Conservation (phyloP, 345 rosid species). For the Kandelia obovata region DNA sequence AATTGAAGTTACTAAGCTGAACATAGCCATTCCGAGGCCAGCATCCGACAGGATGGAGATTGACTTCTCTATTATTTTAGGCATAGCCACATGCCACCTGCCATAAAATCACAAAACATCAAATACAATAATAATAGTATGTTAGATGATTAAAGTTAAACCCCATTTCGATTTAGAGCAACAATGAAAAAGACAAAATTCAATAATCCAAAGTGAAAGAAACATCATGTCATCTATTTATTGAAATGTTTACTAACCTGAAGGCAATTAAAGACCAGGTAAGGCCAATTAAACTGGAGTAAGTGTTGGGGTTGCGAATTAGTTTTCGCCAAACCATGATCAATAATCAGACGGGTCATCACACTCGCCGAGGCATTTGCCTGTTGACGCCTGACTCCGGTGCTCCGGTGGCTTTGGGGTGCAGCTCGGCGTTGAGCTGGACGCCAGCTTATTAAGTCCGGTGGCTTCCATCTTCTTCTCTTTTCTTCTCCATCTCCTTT, state of each 20-base stretch:
- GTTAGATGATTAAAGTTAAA: neutral
- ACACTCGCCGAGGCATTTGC: slow-evolving; percentile 37
- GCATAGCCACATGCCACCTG: slow-evolving; percentile 36
- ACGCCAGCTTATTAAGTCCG: slow-evolving; percentile 52
- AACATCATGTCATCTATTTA: neutral
- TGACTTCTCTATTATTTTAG: slow-evolving; percentile 24
- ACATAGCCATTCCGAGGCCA: slow-evolving; percentile 41
- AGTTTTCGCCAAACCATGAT: slow-evolving; percentile 39
- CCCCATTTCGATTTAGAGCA: neutral
- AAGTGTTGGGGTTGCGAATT: slow-evolving; percentile 35
- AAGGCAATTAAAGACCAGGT: slow-evolving; percentile 26
- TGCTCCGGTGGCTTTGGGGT: slow-evolving; percentile 40
- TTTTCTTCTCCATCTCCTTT: slow-evolving; percentile 42
- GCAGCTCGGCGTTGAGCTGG: slow-evolving; percentile 62
- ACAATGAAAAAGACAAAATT: neutral
- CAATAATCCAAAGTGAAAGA: neutral
- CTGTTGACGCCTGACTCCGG: slow-evolving; percentile 24
- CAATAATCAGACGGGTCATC: slow-evolving; percentile 33
- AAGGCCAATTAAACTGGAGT: slow-evolving; percentile 36
- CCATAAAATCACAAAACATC: neutral
- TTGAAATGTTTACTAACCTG: slow-evolving; percentile 17
- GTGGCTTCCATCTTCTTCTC: slow-evolving; percentile 19
- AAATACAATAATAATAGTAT: neutral
- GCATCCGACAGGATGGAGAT: slow-evolving; percentile 41
- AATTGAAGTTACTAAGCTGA: slow-evolving; percentile 27